Evolutionary conservation across 495 filamentous ascomycete genomes (phyloP).

Genomic region (Penicillium waksmanii): DNA sequence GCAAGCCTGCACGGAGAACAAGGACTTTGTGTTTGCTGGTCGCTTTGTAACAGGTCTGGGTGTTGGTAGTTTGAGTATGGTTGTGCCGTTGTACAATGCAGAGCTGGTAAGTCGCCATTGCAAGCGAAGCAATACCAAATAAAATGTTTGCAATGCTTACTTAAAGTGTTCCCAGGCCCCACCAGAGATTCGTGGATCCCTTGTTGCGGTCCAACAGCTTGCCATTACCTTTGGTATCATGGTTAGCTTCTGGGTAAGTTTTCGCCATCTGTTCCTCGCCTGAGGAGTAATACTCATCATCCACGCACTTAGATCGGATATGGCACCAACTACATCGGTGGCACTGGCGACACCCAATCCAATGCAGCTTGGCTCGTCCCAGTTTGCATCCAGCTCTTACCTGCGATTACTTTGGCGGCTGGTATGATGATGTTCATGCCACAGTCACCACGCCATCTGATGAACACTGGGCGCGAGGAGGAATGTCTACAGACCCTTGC

Average conservation of each 20-base stretch:
- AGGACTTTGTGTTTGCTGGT: slow-evolving; percentile 68
- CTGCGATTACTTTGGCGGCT: slow-evolving; percentile 42
- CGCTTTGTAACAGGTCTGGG: slow-evolving; percentile 72
- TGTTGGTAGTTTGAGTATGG: slow-evolving; percentile 41
- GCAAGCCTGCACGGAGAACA: slow-evolving; percentile 64
- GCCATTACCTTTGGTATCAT: slow-evolving; percentile 67
- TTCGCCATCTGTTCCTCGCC: background rate
- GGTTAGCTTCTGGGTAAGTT: slow-evolving; percentile 67
- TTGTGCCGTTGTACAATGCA: slow-evolving; percentile 64
- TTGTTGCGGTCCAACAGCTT: slow-evolving; percentile 73
- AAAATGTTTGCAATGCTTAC: background rate
- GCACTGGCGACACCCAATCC: slow-evolving; percentile 45
- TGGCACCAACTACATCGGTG: slow-evolving; percentile 51
- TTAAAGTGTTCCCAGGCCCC: slow-evolving; percentile 42
- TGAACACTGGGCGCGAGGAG: slow-evolving; percentile 35
- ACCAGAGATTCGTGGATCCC: slow-evolving; percentile 70
- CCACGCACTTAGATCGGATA: slow-evolving; percentile 49
- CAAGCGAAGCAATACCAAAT: background rate
- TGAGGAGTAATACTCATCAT: background rate
- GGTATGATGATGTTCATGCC: slow-evolving; percentile 71
- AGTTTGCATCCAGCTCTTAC: slow-evolving; percentile 48
- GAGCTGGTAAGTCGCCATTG: slow-evolving; percentile 55
- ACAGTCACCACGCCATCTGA: slow-evolving; percentile 77
- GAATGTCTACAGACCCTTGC: slow-evolving; percentile 57
- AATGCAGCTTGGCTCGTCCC: slow-evolving; percentile 51